phyloP scores from a whole-genome alignment of 345 rosid species.

The Eucalyptus leucophloia region DNA sequence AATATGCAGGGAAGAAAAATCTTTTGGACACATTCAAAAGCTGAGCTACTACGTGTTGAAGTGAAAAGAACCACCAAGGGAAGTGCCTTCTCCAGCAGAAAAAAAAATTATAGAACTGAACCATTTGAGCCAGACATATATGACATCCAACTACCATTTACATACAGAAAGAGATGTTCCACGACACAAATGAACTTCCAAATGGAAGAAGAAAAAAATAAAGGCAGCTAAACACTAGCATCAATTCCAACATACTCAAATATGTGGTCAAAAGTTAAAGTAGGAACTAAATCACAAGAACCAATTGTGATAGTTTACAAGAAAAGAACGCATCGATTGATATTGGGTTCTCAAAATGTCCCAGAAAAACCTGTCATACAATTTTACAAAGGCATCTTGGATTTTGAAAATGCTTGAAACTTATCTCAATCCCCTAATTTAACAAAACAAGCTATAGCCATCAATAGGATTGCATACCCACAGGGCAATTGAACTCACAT shows the following conservation, averaged over 20 bases:
- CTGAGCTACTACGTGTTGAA: background rate
- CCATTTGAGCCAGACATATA: background rate
- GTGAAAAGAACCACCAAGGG: background rate
- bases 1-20: background rate
- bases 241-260: background rate
- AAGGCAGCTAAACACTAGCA: background rate
- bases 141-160: background rate
- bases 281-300: background rate
- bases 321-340: background rate
- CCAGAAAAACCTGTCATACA: background rate
- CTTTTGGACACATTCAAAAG: background rate
- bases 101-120: background rate
- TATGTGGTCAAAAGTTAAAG: background rate
- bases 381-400: background rate
- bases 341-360: background rate
- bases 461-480: background rate
- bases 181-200: background rate
- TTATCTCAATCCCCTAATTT: background rate
- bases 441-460: background rate
- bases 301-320: background rate
- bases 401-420: constrained; percentile 2
- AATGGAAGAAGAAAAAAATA: background rate
- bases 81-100: background rate
- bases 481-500: background rate
- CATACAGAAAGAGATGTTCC: background rate